A percentile compares a stretch with the other conserved stretches of the same genome.
Evolutionary conservation across 148 eudicot genomes (phyloP).

Genomic region (Linanthus parryae): DNA sequence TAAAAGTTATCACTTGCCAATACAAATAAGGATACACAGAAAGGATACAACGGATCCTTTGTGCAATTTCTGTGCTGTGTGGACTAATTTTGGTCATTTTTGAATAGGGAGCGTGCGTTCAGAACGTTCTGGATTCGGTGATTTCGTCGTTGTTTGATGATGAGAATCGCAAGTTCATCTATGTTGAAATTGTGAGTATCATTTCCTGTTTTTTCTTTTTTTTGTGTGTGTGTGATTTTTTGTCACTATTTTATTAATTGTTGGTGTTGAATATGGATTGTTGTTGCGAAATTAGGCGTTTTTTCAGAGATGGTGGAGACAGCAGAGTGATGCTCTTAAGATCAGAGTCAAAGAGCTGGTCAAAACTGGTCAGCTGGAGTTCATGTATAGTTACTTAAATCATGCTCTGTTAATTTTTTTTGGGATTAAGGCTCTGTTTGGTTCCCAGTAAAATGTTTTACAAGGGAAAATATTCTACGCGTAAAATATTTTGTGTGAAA

Average conservation of each 20-base stretch:
- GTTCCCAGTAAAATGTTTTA: too few species aligned
- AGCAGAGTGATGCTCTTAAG: slow-evolving; percentile 49
- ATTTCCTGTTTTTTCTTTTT: background rate
- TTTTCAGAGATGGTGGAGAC: slow-evolving; percentile 83
- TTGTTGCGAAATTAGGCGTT: slow-evolving; percentile 36
- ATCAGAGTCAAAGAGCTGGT: slow-evolving; percentile 63
- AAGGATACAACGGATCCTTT: background rate
- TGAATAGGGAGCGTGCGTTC: slow-evolving; percentile 68
- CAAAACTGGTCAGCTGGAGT: slow-evolving; percentile 64
- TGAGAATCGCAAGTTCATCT: slow-evolving; percentile 57
- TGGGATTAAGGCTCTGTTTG: too few species aligned
- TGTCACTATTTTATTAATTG: too few species aligned
- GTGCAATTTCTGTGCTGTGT: background rate
- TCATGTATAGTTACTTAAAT: too few species aligned
- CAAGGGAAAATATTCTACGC: too few species aligned
- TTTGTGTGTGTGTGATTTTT: too few species aligned
- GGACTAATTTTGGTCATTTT: background rate
- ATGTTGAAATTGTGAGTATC: slow-evolving; percentile 51
- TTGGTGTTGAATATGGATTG: too few species aligned
- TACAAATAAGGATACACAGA: background rate
- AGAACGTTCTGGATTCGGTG: slow-evolving; percentile 69
- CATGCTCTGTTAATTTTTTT: too few species aligned
- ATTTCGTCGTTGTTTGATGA: slow-evolving; percentile 53
- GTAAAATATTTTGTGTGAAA: too few species aligned
- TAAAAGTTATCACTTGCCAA: background rate